These are phyloP conservation scores for Byssothecium circinans DNA, from an alignment of 2,329 filamentous ascomycete genomes.

Conservation along the genomic window DNA sequence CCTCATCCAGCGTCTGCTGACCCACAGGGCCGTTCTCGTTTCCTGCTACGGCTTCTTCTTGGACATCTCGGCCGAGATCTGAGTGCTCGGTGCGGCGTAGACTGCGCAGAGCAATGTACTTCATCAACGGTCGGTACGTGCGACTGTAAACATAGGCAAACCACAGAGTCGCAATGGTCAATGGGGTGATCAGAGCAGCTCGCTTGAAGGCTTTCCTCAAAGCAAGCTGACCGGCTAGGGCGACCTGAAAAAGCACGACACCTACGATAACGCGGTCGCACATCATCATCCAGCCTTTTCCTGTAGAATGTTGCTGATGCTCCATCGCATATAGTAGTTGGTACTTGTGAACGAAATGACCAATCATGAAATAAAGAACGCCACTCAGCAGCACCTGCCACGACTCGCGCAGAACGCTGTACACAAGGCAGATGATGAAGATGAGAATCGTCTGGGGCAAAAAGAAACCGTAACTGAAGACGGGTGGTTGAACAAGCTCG, in stretches of 20 bases:
- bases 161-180: constrained; percentile 82
- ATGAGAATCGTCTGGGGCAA: constrained; percentile 89
- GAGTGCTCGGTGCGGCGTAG: constrained; percentile 66
- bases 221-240: constrained; percentile 85
- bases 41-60: constrained; percentile 38
- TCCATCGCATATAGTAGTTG: constrained; percentile 98
- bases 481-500: constrained; percentile 76
- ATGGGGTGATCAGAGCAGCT: constrained; percentile 72
- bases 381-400: constrained; percentile 82
- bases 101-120: constrained; percentile 87
- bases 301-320: constrained; percentile 90
- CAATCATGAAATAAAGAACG: constrained; percentile 77
- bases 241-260: constrained; percentile 83
- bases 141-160: constrained; percentile 80
- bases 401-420: constrained; percentile 80
- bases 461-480: constrained; percentile 96
- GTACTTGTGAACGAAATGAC: constrained; percentile 93
- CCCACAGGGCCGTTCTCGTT: constrained; percentile 13
- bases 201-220: constrained; percentile 72
- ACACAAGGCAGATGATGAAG: constrained; percentile 93
- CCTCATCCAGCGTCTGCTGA: constrained; percentile 70
- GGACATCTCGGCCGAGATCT: constrained; percentile 51
- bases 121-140: constrained; percentile 85
- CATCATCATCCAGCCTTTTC: constrained; percentile 94
- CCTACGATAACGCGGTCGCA: constrained; percentile 89